Evolutionary conservation across 148 eudicot genomes (phyloP), one percentile per base, ranked within the genome.

Genomic region (Euryodendron excelsum): DNA sequence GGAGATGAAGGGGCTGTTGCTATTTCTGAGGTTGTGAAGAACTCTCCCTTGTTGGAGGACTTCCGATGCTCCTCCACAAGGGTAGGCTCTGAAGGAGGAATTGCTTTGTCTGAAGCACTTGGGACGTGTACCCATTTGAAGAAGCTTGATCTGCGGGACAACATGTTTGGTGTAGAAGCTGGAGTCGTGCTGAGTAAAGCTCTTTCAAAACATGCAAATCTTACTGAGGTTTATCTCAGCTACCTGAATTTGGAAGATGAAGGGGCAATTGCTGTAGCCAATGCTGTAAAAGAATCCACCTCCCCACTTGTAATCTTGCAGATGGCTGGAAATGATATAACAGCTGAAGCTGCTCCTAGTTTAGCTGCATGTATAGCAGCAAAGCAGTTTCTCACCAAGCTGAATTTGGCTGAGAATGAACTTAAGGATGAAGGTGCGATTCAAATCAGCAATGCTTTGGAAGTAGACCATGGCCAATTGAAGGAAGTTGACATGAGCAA

Each of bases 251-350:
- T 90, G 62, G 94, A 86, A 79, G 90, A 90, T 78, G 86, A 85
- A 27, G 92, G 90, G 61, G 82, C 85, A n/a, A 80, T 78, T 52
- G 89, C 92, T 48, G 61, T 90, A 52, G 84, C 87, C 25, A 67
- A 84, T 78, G 80, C 86, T 68, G 75, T 90, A 23, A 87, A 85
- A 37, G 82, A 75, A 21, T 76, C 88, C 9, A 87, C 89, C 27
- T 82, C 90, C 20, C 65, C 78, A 39, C 90, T 90, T 31, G 79
- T 72, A 47, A 83, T 90, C 33, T 64, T 90, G 66, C 92, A 90
- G 73, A 88, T 90, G 89, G 90, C 94, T 5, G 92, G 94, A 74
- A 90, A 90, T 75, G 91, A 89, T 25, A 82, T 90, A 21, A 89
- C 89, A 4, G 66, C 76, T 15, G 80, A 80, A 69, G 87, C 85